Percentiles rank a stretch among this genome's conserved stretches.
Conservation (phyloP, 257 asterid species). For the Plantago ovata region DNA sequence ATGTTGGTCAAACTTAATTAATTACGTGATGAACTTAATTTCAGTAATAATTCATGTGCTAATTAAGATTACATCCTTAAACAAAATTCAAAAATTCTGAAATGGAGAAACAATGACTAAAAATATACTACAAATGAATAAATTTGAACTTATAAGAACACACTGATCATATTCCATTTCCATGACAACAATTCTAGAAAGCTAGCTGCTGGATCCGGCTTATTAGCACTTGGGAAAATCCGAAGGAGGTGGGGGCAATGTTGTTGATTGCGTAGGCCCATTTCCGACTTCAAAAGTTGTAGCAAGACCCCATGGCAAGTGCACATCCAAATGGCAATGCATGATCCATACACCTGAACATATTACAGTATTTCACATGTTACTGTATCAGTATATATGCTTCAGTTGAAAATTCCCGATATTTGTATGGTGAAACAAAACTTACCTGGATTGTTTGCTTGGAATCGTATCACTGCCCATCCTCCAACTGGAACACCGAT, state of each 20-base stretch:
- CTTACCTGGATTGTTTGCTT: constrained; percentile 59
- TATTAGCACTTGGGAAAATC: constrained; percentile 61
- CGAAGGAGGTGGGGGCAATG: constrained; percentile 65
- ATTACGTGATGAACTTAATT: too few species aligned
- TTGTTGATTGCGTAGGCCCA: constrained; percentile 55
- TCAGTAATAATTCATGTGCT: too few species aligned
- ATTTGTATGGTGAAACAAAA: background rate
- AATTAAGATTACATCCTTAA: too few species aligned
- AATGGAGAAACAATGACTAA: too few species aligned
- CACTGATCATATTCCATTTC: too few species aligned
- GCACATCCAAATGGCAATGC: constrained; percentile 81
- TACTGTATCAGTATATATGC: background rate
- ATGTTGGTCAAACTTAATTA: too few species aligned
- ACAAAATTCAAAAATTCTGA: too few species aligned
- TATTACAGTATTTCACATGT: background rate
- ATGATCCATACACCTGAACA: constrained; percentile 62
- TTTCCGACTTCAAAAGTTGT: constrained; percentile 58
- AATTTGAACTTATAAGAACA: too few species aligned
- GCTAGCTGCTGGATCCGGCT: too few species aligned
- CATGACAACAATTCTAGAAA: too few species aligned
- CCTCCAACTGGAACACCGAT: constrained; percentile 62
- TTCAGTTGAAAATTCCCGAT: background rate
- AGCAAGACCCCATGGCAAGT: constrained; percentile 69
- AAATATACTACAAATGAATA: too few species aligned
- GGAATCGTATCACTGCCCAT: constrained; percentile 59